Evolutionary conservation across 331 rosid genomes (phyloP).

Genomic region (Stylosanthes scabra): DNA sequence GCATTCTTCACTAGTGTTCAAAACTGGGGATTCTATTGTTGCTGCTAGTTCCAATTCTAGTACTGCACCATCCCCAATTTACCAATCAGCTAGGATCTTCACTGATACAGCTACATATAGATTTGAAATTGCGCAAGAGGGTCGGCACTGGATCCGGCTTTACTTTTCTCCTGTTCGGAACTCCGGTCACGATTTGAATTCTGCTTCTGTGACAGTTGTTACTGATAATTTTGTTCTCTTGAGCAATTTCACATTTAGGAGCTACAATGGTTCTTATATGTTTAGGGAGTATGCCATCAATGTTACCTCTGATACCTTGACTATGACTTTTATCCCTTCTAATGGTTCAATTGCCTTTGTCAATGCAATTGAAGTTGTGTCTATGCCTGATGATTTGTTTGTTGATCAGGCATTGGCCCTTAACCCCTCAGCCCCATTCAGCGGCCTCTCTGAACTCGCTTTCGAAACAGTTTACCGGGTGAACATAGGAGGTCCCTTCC

Average conservation of each 20-base stretch:
- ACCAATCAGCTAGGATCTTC: conserved; percentile 82
- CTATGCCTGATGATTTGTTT: conserved; percentile 74
- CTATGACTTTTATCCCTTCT: conserved; percentile 71
- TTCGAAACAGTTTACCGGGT: conserved; percentile 85
- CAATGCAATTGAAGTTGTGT: conserved; percentile 94
- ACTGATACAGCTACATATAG: conserved; percentile 63
- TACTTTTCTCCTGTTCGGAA: conserved; percentile 71
- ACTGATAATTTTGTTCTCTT: conserved; percentile 82
- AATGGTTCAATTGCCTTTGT: conserved; percentile 79
- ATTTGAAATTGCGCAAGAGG: conserved; percentile 58
- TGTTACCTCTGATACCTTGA: conserved; percentile 69
- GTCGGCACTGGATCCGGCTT: conserved; percentile 90
- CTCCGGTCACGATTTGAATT: conserved; percentile 56
- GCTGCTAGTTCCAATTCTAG: conserved; percentile 61
- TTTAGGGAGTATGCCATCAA: conserved; percentile 85
- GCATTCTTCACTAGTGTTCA: conserved; percentile 59
- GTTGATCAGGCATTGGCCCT: conserved; percentile 77
- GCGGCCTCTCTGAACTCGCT: conserved; percentile 70
- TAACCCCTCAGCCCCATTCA: conserved; percentile 66
- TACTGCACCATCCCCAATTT: conserved; percentile 66
- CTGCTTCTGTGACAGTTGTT: conserved; percentile 71
- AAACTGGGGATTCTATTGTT: conserved; percentile 54
- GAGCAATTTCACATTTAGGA: conserved; percentile 72
- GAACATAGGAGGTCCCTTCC: conserved; percentile 86
- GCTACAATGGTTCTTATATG: conserved; percentile 70